A percentile compares a stretch with the other conserved stretches of the same genome.
phyloP scores from a whole-genome alignment of 1,139 yeast species.

The Candida tetrigidarum region DNA sequence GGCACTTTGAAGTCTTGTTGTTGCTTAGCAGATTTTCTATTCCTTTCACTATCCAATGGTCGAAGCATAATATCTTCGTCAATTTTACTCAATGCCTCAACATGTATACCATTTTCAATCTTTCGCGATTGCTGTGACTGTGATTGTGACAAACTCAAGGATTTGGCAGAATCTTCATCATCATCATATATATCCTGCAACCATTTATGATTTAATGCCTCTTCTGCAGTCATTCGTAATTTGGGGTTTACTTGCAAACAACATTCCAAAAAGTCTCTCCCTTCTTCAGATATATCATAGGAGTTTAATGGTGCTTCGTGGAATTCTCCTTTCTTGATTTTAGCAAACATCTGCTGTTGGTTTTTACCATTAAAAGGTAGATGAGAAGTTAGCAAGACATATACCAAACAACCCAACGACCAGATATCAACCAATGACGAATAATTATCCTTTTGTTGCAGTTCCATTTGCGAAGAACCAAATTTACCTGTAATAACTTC shows the following conservation, averaged over 20 bases:
- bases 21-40: constrained; percentile 24
- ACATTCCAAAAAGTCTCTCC: constrained; percentile 68
- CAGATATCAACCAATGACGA: constrained; percentile 93
- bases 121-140: constrained; percentile 66
- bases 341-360: constrained; percentile 80
- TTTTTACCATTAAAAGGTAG: constrained; percentile 93
- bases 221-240: constrained; percentile 68
- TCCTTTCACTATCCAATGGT: constrained; percentile 39
- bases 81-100: constrained; percentile 45
- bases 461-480: constrained; percentile 34
- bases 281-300: constrained; percentile 63
- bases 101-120: constrained; percentile 51
- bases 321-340: constrained; percentile 77
- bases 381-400: constrained; percentile 89
- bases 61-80: constrained; percentile 51
- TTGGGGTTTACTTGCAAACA: constrained; percentile 78
- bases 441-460: constrained; percentile 44
- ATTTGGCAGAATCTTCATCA: constrained; percentile 31
- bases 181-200: constrained; percentile 38
- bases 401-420: constrained; percentile 87
- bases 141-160: constrained; percentile 69
- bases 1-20: constrained; percentile 47
- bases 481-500: constrained; percentile 83
- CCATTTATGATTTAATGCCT: constrained; percentile 79
- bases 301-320: constrained; percentile 79